Evolutionary conservation across 257 asterid species (phyloP).

Genomic region (Verbascum thapsus): DNA sequence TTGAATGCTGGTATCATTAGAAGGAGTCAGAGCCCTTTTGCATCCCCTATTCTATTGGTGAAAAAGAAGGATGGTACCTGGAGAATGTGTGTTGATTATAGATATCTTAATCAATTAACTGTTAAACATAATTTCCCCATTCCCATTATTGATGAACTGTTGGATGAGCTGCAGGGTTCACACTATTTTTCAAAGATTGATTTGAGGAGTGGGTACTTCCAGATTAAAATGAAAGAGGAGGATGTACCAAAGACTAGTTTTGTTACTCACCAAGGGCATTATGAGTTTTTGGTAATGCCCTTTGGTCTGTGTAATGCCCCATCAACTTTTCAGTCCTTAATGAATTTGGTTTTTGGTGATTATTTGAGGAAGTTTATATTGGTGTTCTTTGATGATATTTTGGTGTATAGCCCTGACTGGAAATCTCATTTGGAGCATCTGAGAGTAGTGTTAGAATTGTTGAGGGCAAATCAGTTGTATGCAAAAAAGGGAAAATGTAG

Average conservation of each 20-base stretch:
- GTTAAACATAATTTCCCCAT: not conserved
- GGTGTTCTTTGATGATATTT: not conserved
- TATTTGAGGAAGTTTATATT: too few species aligned
- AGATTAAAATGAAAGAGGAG: not conserved
- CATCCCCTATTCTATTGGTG: too few species aligned
- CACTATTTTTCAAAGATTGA: not conserved
- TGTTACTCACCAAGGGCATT: not conserved
- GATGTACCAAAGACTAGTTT: not conserved
- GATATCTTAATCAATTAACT: not conserved
- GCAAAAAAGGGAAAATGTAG: not conserved
- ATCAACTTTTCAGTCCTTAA: too few species aligned
- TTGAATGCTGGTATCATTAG: too few species aligned
- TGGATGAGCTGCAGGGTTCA: not conserved
- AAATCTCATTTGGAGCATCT: not conserved
- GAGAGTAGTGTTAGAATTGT: not conserved
- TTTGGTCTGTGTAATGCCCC: too few species aligned
- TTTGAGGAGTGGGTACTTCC: not conserved
- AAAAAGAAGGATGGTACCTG: too few species aligned
- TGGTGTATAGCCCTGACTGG: not conserved
- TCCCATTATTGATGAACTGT: not conserved
- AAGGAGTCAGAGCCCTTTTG: too few species aligned
- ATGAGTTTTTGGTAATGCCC: too few species aligned
- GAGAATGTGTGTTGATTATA: too few species aligned
- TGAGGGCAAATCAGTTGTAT: not conserved
- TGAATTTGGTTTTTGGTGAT: too few species aligned